A percentile compares a stretch with the other conserved stretches of the same genome.
Evolutionary conservation across 371 early-diverging fungal genomes (phyloP).

Genomic region (Mucor velutinosus): DNA sequence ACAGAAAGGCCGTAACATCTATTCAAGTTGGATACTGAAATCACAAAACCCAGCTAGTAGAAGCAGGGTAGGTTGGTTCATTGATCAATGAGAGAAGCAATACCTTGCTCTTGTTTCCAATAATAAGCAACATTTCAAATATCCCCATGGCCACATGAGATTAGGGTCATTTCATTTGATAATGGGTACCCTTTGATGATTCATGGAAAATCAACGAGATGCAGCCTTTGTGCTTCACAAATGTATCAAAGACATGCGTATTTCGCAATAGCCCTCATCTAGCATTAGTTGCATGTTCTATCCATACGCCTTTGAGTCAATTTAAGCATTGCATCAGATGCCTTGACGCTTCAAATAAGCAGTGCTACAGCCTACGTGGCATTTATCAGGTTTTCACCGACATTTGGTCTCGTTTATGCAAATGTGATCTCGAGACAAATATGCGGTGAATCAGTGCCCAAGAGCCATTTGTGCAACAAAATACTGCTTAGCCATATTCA

Average conservation of each 20-base stretch:
- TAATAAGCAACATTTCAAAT: not conserved
- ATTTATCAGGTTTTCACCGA: not conserved
- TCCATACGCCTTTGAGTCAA: not conserved
- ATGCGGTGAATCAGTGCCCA: not conserved
- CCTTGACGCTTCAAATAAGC: not conserved
- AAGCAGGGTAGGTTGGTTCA: not conserved
- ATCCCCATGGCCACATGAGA: not conserved
- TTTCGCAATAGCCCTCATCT: not conserved
- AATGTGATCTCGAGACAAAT: not conserved
- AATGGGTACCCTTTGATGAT: too few relatives aligned
- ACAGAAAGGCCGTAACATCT: too few relatives aligned
- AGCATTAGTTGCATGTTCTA: not conserved
- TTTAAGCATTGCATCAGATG: not conserved
- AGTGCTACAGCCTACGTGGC: not conserved
- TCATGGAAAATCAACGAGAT: not conserved
- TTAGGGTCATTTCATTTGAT: not conserved
- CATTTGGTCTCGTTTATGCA: not conserved
- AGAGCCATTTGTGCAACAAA: not conserved
- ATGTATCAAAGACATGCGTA: too few relatives aligned
- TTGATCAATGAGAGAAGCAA: not conserved
- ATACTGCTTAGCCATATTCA: not conserved
- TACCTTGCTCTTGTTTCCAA: not conserved
- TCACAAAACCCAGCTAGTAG: not conserved
- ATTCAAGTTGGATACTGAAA: not conserved
- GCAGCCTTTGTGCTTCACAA: not conserved